These are phyloP conservation scores for Lentinula sp. DNA, from an alignment of 768 basidiomycete species.

Conservation along the genomic window DNA sequence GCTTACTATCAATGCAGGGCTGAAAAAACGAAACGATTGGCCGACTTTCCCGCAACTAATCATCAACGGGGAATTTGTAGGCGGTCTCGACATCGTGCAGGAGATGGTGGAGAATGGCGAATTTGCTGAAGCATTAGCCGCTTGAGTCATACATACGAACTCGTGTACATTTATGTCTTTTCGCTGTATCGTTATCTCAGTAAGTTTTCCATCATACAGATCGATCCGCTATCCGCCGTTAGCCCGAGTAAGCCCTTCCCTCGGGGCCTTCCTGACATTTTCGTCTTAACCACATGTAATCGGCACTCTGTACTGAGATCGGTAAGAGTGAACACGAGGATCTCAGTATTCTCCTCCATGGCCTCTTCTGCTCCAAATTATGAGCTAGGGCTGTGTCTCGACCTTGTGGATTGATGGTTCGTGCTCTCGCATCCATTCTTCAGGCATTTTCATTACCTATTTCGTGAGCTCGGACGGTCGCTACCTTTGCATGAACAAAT, in stretches of 20 bases:
- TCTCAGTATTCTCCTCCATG: not conserved
- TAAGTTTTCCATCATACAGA: not conserved
- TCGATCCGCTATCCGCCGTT: not conserved
- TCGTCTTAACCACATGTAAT: not conserved
- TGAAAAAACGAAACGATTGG: slow-evolving; percentile 81
- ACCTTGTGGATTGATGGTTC: not conserved
- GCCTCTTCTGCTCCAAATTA: not conserved
- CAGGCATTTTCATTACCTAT: not conserved
- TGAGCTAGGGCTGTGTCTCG: not conserved
- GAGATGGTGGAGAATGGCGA: slow-evolving; percentile 86
- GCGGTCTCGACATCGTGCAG: slow-evolving; percentile 89
- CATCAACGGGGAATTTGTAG: slow-evolving; percentile 88
- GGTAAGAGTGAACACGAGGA: not conserved
- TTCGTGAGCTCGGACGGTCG: not conserved
- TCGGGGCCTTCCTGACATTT: not conserved
- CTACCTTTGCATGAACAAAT: not conserved
- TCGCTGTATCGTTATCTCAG: not conserved
- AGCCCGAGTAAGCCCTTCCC: not conserved
- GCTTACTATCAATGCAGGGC: slow-evolving; percentile 30
- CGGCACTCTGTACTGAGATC: not conserved
- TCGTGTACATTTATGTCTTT: not conserved
- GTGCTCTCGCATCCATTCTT: not conserved
- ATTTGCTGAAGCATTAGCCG: slow-evolving; percentile 45
- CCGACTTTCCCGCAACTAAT: slow-evolving; percentile 90
- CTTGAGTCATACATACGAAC: slow-evolving; percentile 2